Evolutionary conservation across 2,329 filamentous ascomycete genomes (phyloP).

Genomic region (Teratosphaeria gauchensis): DNA sequence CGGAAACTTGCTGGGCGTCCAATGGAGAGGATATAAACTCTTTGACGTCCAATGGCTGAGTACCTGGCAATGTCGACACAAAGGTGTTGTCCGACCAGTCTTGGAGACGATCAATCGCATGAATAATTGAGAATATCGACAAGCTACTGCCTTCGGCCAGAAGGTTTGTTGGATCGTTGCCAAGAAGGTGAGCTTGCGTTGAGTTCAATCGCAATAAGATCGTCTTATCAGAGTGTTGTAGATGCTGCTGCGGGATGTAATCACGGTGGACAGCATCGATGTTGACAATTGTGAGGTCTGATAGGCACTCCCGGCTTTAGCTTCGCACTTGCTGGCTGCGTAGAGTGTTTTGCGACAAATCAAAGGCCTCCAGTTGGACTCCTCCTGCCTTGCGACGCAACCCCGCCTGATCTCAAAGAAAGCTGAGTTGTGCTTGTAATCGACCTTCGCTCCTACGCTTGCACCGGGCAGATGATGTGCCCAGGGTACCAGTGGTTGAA

Average conservation of each 20-base stretch:
- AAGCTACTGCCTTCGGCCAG: neutral
- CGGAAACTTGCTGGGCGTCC: neutral
- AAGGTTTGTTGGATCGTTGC: neutral
- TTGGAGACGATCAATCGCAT: neutral
- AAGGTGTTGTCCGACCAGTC: neutral
- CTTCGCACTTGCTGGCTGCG: neutral
- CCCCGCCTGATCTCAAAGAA: neutral
- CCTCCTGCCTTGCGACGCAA: neutral
- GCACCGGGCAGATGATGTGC: neutral
- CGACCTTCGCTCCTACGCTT: neutral
- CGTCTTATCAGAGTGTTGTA: neutral
- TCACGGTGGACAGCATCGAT: neutral
- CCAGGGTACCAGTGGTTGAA: neutral
- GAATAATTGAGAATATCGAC: neutral
- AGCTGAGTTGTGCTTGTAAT: neutral
- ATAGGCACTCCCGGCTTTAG: neutral
- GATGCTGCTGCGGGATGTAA: neutral
- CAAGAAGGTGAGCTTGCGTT: neutral
- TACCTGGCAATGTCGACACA: neutral
- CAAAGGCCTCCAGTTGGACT: neutral
- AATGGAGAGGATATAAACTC: neutral
- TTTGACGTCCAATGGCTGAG: neutral
- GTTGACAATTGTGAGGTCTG: neutral
- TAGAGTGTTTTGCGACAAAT: neutral
- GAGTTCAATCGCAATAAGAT: neutral